Evolutionary conservation across 148 eudicot species (phyloP).

Genomic region (Fagopyrum esculentum): DNA sequence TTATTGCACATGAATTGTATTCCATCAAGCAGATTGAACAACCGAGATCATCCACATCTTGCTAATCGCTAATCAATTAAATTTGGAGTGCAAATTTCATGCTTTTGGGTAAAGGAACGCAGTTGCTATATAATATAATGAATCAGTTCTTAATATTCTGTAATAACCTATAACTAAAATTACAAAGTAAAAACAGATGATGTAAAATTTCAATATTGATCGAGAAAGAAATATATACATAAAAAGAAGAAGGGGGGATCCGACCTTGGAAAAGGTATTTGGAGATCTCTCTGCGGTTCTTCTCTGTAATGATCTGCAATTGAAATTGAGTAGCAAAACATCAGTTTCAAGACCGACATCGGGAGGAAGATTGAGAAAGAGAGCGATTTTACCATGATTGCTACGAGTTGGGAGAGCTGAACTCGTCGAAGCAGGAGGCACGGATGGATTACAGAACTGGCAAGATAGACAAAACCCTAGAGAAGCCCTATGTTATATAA

Average conservation of each 20-base stretch:
- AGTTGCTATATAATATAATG: not conserved
- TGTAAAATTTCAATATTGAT: no score
- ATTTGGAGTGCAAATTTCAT: not conserved
- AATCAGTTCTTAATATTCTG: no score
- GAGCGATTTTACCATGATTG: not conserved
- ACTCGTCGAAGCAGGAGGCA: not conserved
- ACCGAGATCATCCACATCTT: not conserved
- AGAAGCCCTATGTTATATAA: not conserved
- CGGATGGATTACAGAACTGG: not conserved
- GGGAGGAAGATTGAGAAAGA: not conserved
- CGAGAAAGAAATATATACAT: not conserved
- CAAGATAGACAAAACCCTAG: not conserved
- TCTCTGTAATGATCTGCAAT: slow-evolving; percentile 69
- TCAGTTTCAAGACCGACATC: slow-evolving; percentile 1
- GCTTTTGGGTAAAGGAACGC: not conserved
- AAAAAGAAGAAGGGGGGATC: not conserved
- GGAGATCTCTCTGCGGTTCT: slow-evolving; percentile 78
- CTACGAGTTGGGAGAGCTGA: not conserved
- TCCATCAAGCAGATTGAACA: not conserved
- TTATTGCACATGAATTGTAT: not conserved
- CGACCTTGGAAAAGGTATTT: slow-evolving; percentile 87
- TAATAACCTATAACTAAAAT: not conserved
- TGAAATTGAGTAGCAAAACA: not conserved
- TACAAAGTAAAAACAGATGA: not conserved
- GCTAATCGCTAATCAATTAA: not conserved